These are phyloP conservation scores for Prorocentrum cordatum DNA, from an alignment of 169 alveolate species.

Conservation along the genomic window DNA sequence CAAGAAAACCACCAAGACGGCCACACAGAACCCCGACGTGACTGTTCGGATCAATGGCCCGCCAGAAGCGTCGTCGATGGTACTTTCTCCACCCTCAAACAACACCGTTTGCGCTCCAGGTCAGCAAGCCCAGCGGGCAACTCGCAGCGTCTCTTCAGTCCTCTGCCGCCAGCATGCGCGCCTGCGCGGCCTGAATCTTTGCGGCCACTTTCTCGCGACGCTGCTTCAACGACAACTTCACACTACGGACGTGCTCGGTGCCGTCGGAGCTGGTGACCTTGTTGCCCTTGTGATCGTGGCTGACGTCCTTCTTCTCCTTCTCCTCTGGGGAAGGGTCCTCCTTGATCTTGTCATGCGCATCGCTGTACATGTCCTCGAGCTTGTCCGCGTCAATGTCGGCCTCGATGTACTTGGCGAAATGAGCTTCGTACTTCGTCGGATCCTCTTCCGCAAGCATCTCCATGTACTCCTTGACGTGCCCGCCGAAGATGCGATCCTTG, in stretches of 20 bases:
- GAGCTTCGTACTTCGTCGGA: slow-evolving; percentile 89
- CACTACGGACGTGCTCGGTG: slow-evolving; percentile 6
- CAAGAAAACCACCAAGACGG: too few relatives aligned
- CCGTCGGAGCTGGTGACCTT: slow-evolving; percentile 49
- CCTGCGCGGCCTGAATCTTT: slow-evolving; percentile 54
- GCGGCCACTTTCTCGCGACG: slow-evolving; percentile 41
- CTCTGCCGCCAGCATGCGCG: slow-evolving; percentile 49
- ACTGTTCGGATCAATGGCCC: too few relatives aligned
- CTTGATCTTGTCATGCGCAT: slow-evolving; percentile 81
- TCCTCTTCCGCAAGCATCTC: slow-evolving; percentile 88
- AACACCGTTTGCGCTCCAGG: too few relatives aligned
- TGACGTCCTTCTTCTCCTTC: slow-evolving; percentile 26
- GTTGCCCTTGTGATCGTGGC: slow-evolving; percentile 17
- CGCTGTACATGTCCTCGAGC: slow-evolving; percentile 93
- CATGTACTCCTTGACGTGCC: slow-evolving; percentile 78
- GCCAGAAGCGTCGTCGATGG: too few relatives aligned
- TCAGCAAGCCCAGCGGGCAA: too few relatives aligned
- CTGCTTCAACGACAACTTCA: slow-evolving; percentile 29
- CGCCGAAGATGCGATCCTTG: slow-evolving; percentile 96
- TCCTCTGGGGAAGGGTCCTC: slow-evolving; percentile 37
- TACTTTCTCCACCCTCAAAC: too few relatives aligned
- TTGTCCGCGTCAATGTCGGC: slow-evolving; percentile 87
- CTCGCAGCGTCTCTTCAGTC: too few relatives aligned
- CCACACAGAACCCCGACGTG: too few relatives aligned
- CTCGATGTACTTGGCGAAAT: slow-evolving; percentile 91